These are phyloP conservation scores for Tubosaeta brunneosetosa DNA, from an alignment of 768 basidiomycete species.

Conservation along the genomic window DNA sequence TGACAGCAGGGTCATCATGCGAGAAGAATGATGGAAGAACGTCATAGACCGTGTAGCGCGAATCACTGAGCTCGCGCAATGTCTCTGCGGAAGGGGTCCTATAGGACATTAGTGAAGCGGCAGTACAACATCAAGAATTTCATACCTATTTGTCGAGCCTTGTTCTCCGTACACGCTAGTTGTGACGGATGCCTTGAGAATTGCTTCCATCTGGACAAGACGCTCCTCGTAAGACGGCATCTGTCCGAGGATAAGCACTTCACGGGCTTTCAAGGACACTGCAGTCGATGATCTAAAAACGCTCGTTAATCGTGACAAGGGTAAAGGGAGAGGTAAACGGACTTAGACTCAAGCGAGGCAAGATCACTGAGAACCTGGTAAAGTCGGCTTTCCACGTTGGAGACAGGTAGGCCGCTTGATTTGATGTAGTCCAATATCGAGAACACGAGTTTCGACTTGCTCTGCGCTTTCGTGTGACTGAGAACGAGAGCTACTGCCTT, in stretches of 20 bases:
- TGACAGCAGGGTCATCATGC: constrained; percentile 78
- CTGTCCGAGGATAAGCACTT: constrained; percentile 92
- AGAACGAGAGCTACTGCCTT: constrained; percentile 81
- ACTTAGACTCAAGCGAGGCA: constrained; percentile 87
- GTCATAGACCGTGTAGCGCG: constrained; percentile 94
- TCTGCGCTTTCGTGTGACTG: constrained; percentile 92
- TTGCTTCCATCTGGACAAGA: constrained; percentile 86
- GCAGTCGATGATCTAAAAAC: constrained; percentile 72
- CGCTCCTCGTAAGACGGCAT: constrained; percentile 98
- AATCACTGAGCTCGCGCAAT: constrained; percentile 91
- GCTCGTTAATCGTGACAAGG: constrained; percentile 2
- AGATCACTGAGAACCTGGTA: constrained; percentile 76
- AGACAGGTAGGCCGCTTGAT: constrained; percentile 67
- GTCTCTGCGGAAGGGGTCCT: constrained; percentile 84
- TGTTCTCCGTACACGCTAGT: constrained; percentile 89
- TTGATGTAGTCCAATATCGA: constrained; percentile 89
- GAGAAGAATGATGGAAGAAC: constrained; percentile 95
- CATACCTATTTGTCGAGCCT: constrained; percentile 55
- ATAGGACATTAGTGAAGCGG: constrained; percentile 4
- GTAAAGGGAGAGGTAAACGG: constrained; percentile 23
- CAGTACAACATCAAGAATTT: neutral
- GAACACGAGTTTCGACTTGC: constrained; percentile 86
- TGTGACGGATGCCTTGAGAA: constrained; percentile 83
- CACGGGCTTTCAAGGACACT: constrained; percentile 92
- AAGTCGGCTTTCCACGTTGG: constrained; percentile 67